Conservation (phyloP, 495 filamentous ascomycete species). For the Aspergillus heteromorphus region DNA sequence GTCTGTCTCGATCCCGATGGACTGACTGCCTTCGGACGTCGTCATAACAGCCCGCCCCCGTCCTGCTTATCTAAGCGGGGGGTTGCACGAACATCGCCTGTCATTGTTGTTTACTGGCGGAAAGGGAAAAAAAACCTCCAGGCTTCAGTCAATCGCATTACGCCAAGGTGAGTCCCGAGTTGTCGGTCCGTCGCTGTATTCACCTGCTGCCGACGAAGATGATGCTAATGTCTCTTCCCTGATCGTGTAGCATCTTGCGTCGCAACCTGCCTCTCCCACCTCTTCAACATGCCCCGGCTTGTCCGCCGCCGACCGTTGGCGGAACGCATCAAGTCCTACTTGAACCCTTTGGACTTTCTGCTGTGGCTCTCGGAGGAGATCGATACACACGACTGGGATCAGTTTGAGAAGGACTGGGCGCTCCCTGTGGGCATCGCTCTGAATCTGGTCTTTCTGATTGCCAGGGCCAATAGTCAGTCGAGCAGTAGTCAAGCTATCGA, state of each 20-base stretch:
- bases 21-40: conserved; percentile 5
- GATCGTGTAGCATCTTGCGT: neutral
- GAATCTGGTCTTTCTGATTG: conserved; percentile 77
- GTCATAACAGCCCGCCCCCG: conserved; percentile 15
- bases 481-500: conserved; percentile 45
- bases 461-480: conserved; percentile 64
- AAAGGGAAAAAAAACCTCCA: conserved; percentile 1
- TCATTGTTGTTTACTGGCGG: conserved; percentile 16
- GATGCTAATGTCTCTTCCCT: neutral
- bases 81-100: conserved; percentile 4
- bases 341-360: conserved; percentile 85
- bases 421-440: conserved; percentile 64
- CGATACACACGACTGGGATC: conserved; percentile 83
- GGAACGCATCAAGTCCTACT: conserved; percentile 68
- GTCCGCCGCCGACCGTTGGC: conserved; percentile 70
- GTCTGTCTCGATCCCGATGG: neutral
- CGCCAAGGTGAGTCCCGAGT: neutral
- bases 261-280: conserved; percentile 1
- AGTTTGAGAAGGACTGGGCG: conserved; percentile 65
- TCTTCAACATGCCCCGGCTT: conserved; percentile 61
- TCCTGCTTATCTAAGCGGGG: conserved; percentile 21
- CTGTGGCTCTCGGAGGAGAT: conserved; percentile 87
- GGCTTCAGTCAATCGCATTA: neutral
- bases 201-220: no score
- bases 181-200: neutral